Evolutionary conservation across 2,329 filamentous ascomycete species (phyloP).

Genomic region (Venturiaceae sp.): DNA sequence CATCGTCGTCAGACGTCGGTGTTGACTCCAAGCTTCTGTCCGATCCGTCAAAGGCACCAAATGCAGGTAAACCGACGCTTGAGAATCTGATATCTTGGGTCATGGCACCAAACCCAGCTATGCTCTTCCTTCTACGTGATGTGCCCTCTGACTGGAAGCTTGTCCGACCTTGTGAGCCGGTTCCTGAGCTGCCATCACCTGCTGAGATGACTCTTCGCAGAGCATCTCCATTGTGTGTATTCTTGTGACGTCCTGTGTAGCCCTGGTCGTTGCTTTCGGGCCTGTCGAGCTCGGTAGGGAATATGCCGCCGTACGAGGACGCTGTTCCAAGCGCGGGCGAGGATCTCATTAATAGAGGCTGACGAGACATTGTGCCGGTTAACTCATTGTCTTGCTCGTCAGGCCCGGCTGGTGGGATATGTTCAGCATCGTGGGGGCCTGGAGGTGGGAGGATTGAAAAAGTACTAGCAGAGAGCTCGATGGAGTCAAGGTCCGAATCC

Average conservation of each 20-base stretch:
- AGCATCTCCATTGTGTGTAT: background rate
- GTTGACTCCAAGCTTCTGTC: conserved; percentile 20
- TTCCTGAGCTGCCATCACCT: background rate
- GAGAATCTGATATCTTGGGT: conserved; percentile 10
- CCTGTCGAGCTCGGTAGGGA: background rate
- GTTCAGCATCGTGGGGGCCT: background rate
- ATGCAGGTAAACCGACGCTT: conserved; percentile 12
- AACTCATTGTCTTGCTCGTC: background rate
- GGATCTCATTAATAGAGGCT: conserved; percentile 49
- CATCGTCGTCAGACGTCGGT: conserved; percentile 18
- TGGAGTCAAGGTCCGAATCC: background rate
- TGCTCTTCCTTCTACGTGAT: conserved; percentile 12
- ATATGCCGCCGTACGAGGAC: conserved; percentile 29
- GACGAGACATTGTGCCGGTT: conserved; percentile 31
- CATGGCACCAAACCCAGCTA: background rate
- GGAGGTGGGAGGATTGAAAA: background rate
- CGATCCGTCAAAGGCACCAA: conserved; percentile 12
- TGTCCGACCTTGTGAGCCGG: background rate
- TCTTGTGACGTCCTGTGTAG: background rate
- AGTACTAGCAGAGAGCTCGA: background rate
- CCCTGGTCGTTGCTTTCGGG: background rate
- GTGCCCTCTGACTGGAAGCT: conserved; percentile 2
- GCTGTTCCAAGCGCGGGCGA: conserved; percentile 51
- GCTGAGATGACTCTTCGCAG: background rate
- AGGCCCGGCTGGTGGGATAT: background rate